Percentiles rank a stretch among this genome's conserved stretches.
phyloP scores from a whole-genome alignment of 2,329 filamentous ascomycete species.

The Nigrospora sphaerica region DNA sequence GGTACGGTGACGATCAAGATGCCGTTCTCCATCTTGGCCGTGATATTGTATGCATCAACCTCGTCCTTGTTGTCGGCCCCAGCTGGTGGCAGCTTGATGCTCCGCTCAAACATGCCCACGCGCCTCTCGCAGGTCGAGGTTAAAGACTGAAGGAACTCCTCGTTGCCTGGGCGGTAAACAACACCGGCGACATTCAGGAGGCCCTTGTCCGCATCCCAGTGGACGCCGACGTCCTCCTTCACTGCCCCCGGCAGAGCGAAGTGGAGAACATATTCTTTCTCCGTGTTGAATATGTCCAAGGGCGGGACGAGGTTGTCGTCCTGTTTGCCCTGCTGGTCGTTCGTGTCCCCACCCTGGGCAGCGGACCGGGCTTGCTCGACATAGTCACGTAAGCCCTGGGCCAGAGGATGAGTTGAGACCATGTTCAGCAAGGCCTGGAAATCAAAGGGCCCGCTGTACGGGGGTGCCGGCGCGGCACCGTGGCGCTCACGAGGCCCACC shows the following conservation, averaged over 20 bases:
- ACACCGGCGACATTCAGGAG: slow-evolving; percentile 64
- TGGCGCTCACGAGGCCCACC: slow-evolving; percentile 10
- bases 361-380: slow-evolving; percentile 18
- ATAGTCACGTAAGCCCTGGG: slow-evolving; percentile 32
- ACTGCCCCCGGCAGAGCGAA: slow-evolving; percentile 71
- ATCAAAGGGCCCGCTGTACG: slow-evolving; percentile 24
- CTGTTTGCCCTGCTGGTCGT: slow-evolving; percentile 8
- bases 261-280: slow-evolving; percentile 60
- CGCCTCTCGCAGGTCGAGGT: slow-evolving; percentile 55
- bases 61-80: slow-evolving; percentile 40
- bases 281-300: slow-evolving; percentile 69
- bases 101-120: slow-evolving; percentile 68
- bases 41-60: slow-evolving; percentile 61
- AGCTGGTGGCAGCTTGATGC: slow-evolving; percentile 50
- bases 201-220: slow-evolving; percentile 65
- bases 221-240: slow-evolving; percentile 71
- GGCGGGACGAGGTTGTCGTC: slow-evolving; percentile 51
- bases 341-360: slow-evolving; percentile 4
- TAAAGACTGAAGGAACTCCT: slow-evolving; percentile 59
- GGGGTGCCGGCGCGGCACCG: slow-evolving; percentile 10
- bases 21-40: slow-evolving; percentile 72
- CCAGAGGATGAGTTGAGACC: slow-evolving; percentile 33
- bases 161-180: slow-evolving; percentile 64
- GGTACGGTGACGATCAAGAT: slow-evolving; percentile 71
- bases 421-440: slow-evolving; percentile 30